Percentiles rank a stretch among this genome's conserved stretches.
phyloP scores from a whole-genome alignment of 225 moss, liverwort and hornwort species.

The Thuidium tamariscinum region DNA sequence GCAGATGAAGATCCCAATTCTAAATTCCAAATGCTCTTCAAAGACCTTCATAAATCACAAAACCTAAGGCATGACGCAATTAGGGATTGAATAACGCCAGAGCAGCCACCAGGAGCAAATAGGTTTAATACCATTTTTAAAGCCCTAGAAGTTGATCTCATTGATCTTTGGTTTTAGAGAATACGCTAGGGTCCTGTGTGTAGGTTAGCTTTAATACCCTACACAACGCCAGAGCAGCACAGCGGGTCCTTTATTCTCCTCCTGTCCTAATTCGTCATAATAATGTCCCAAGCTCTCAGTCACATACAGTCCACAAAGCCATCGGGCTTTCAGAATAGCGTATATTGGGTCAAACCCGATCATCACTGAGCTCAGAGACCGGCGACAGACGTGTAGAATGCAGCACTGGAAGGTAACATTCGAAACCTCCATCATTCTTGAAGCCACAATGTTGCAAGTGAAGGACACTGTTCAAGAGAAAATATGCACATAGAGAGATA shows the following conservation, averaged over 20 bases:
- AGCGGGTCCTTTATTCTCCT: neutral
- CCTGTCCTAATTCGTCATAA: neutral
- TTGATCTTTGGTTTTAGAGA: neutral
- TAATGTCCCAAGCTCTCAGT: neutral
- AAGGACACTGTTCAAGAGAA: neutral
- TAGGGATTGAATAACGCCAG: neutral
- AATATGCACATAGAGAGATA: neutral
- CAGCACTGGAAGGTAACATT: neutral
- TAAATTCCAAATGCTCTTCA: neutral
- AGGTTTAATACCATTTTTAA: neutral
- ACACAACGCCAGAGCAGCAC: neutral
- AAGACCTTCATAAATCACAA: neutral
- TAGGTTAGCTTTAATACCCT: neutral
- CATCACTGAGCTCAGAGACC: slow-evolving; percentile 8
- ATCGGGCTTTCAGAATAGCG: slow-evolving; percentile 13
- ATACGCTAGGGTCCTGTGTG: neutral
- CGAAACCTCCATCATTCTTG: neutral
- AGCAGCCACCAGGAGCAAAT: neutral
- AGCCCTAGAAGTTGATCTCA: neutral
- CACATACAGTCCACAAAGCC: neutral
- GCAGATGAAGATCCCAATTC: neutral
- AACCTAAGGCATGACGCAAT: neutral
- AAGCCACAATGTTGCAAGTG: neutral
- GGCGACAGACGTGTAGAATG: neutral
- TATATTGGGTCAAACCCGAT: neutral